Percentiles rank a stretch among this genome's conserved stretches.
Conservation (phyloP, 805 yeast genomes). For the Ogataea populi-albae region DNA sequence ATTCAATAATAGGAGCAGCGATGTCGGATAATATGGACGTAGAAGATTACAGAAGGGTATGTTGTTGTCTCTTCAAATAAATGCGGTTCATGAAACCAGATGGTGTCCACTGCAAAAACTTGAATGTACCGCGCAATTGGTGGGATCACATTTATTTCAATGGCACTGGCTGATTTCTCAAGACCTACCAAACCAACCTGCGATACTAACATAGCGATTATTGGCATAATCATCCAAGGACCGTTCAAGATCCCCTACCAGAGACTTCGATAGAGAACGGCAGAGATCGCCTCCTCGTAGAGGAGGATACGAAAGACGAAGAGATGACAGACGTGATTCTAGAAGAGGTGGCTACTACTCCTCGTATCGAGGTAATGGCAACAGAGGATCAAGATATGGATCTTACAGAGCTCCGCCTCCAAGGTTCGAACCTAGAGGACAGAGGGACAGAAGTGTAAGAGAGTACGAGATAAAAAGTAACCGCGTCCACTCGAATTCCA, state of each 20-base stretch:
- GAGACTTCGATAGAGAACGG: conserved; percentile 29
- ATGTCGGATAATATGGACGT: conserved; percentile 62
- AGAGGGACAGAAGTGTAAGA: conserved; percentile 28
- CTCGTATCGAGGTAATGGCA: conserved; percentile 31
- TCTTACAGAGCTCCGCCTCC: conserved; percentile 23
- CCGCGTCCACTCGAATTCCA: conserved; percentile 64
- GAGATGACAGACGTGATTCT: conserved; percentile 33
- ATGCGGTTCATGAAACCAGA: too few species aligned
- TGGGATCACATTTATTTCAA: too few species aligned
- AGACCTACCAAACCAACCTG: too few species aligned
- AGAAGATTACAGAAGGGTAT: conserved; percentile 60
- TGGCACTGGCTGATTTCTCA: too few species aligned
- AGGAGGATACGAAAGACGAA: conserved; percentile 15
- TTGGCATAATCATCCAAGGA: conserved; percentile 18
- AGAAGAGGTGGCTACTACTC: conserved; percentile 17
- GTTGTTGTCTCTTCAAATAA: conserved; percentile 31
- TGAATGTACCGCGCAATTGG: too few species aligned
- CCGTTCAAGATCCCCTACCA: conserved; percentile 35
- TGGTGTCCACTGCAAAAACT: too few species aligned
- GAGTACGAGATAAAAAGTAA: conserved; percentile 39
- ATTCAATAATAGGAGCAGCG: background rate
- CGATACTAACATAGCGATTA: conserved; percentile 2
- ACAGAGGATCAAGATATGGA: conserved; percentile 21
- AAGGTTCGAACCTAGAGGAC: conserved; percentile 23
- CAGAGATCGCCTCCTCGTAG: conserved; percentile 31